phyloP scores from a whole-genome alignment of 805 yeast species.

The Wickerhamiella cacticola region DNA sequence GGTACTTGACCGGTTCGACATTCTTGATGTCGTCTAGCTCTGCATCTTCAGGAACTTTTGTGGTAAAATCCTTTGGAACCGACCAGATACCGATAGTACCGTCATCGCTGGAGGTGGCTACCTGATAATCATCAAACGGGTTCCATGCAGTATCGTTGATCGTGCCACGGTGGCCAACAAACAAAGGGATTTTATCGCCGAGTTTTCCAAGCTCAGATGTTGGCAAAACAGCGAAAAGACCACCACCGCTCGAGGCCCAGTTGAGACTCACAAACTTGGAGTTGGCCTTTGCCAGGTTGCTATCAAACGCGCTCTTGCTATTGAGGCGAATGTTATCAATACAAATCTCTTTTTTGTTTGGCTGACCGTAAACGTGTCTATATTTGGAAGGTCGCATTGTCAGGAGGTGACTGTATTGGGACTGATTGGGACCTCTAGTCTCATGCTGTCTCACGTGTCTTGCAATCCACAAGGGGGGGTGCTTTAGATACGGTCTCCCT shows the following conservation, averaged over 20 bases:
- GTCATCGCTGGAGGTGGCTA: slow-evolving; percentile 75
- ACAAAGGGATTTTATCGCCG: slow-evolving; percentile 85
- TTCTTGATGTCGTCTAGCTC: slow-evolving; percentile 50
- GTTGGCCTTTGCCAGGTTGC: slow-evolving; percentile 75
- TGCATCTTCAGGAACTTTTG: slow-evolving; percentile 34
- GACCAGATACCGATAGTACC: slow-evolving; percentile 78
- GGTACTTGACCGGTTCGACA: slow-evolving; percentile 53
- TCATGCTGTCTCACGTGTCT: not conserved
- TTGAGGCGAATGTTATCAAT: slow-evolving; percentile 46
- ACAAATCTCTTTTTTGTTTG: slow-evolving; percentile 56
- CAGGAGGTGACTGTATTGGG: not conserved
- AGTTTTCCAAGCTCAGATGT: slow-evolving; percentile 76
- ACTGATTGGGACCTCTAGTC: not conserved
- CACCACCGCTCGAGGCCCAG: slow-evolving; percentile 95
- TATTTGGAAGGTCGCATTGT: slow-evolving; percentile 83
- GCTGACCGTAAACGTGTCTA: slow-evolving; percentile 92
- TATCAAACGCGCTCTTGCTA: slow-evolving; percentile 86
- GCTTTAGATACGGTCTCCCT: too few relatives aligned
- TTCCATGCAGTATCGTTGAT: slow-evolving; percentile 93
- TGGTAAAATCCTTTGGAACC: slow-evolving; percentile 71
- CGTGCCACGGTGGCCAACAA: slow-evolving; percentile 91
- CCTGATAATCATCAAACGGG: slow-evolving; percentile 67
- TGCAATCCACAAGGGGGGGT: too few relatives aligned
- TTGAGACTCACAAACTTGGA: slow-evolving; percentile 77
- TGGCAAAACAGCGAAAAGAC: slow-evolving; percentile 93